phyloP scores from a whole-genome alignment of 441 rosid genomes.

The Cnidoscolus chayamansa region DNA sequence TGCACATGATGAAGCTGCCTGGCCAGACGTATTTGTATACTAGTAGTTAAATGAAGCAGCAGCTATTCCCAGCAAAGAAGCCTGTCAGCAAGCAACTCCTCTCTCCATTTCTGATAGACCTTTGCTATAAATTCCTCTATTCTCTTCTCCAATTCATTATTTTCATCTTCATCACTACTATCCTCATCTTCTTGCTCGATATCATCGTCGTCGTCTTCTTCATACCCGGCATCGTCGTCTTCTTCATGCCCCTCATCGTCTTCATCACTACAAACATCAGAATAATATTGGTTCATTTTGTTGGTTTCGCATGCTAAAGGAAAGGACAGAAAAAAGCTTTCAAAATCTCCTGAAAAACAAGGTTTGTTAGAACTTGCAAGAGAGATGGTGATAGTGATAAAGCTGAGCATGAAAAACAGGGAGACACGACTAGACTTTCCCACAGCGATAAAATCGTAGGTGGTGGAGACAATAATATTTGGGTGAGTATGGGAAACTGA shows the following conservation, averaged over 20 bases:
- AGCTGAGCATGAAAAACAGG: constrained; percentile 26
- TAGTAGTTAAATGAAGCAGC: constrained; percentile 7
- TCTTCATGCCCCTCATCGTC: constrained; percentile 11
- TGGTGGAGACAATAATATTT: constrained; percentile 8
- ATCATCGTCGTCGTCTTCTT: constrained; percentile 20
- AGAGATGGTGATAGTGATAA: constrained; percentile 23
- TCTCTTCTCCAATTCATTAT: constrained; percentile 27
- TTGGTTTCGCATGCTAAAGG: background rate
- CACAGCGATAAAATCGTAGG: constrained; percentile 19
- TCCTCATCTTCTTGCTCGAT: constrained; percentile 13
- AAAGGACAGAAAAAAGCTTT: constrained; percentile 6
- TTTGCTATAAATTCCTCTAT: constrained; percentile 36
- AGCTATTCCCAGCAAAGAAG: constrained; percentile 17
- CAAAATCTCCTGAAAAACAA: constrained; percentile 13
- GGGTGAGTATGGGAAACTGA: constrained; percentile 15
- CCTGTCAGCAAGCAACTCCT: constrained; percentile 27
- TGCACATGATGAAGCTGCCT: too few species aligned
- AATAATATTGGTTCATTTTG: background rate
- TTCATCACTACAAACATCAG: constrained; percentile 7
- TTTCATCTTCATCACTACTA: constrained; percentile 12
- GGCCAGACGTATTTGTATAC: too few species aligned
- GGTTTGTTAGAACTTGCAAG: constrained; percentile 17
- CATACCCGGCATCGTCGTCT: background rate
- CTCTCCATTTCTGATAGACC: constrained; percentile 30
- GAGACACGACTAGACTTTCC: constrained; percentile 23